Conservation (phyloP, 805 yeast genomes). For the Wickerhamiella bombiphila region DNA sequence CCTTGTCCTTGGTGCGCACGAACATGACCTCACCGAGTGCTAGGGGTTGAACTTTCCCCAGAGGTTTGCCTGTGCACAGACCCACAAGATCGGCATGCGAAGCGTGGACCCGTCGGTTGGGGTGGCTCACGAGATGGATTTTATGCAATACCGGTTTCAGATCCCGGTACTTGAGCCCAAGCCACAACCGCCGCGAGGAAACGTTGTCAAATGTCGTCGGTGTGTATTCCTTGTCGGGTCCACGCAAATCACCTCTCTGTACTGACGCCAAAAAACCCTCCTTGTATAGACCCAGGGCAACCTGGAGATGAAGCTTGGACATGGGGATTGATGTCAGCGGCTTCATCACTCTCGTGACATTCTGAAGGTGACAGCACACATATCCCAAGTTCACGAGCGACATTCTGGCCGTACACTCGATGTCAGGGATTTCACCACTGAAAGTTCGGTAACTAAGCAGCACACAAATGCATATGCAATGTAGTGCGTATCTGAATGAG, state of each 20-base stretch:
- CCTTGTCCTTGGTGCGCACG: constrained; percentile 35
- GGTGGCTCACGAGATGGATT: constrained; percentile 65
- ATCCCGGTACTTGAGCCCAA: constrained; percentile 77
- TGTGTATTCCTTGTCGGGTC: constrained; percentile 52
- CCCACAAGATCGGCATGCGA: constrained; percentile 48
- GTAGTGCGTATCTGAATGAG: no score
- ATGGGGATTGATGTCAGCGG: constrained; percentile 71
- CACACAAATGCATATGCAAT: no score
- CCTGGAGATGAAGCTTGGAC: constrained; percentile 65
- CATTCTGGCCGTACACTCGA: constrained; percentile 31
- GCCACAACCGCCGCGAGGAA: constrained; percentile 76
- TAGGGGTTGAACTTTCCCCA: constrained; percentile 62
- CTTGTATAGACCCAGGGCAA: constrained; percentile 71
- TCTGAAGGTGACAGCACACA: constrained; percentile 78
- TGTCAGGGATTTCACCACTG: no score
- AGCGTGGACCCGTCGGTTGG: constrained; percentile 61
- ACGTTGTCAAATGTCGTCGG: constrained; percentile 79
- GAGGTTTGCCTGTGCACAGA: constrained; percentile 60
- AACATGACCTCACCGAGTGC: constrained; percentile 84
- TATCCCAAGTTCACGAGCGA: constrained; percentile 74
- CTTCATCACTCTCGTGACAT: constrained; percentile 61
- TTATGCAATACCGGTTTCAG: constrained; percentile 61
- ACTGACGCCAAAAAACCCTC: constrained; percentile 80
- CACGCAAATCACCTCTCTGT: constrained; percentile 68
- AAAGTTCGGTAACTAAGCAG: no score